phyloP scores from a whole-genome alignment of 2,329 filamentous ascomycete genomes.

The Emmonsia crescens region DNA sequence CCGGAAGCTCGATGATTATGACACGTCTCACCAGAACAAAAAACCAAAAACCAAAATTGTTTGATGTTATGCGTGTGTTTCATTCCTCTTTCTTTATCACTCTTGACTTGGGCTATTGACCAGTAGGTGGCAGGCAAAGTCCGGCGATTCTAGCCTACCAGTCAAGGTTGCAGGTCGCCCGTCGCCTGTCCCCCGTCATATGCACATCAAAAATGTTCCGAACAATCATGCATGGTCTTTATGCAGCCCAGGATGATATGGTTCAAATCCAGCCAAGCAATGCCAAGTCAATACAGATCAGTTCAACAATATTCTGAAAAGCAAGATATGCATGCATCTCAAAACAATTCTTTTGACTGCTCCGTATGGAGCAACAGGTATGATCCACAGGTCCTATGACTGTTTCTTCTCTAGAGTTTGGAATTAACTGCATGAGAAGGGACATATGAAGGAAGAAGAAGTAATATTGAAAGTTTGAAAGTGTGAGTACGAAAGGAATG shows the following conservation, averaged over 20 bases:
- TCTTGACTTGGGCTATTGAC: not conserved
- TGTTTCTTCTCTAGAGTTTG: not conserved
- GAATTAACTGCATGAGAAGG: not conserved
- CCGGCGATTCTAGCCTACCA: not conserved
- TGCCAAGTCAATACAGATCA: not conserved
- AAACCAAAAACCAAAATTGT: too few species aligned
- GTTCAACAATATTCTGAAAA: not conserved
- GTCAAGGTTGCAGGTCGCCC: not conserved
- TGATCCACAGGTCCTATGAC: not conserved
- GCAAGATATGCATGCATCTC: not conserved
- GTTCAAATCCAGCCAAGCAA: not conserved
- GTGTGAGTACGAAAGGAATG: too few species aligned
- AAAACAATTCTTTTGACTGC: not conserved
- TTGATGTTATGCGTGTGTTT: not conserved
- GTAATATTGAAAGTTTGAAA: too few species aligned
- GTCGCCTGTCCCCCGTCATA: not conserved
- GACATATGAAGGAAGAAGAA: too few species aligned
- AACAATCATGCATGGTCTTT: not conserved
- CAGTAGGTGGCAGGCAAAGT: not conserved
- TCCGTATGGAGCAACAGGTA: too few species aligned
- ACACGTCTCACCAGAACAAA: not conserved
- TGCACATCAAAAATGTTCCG: conserved; percentile 5
- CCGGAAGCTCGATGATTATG: not conserved
- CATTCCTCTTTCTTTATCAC: not conserved
- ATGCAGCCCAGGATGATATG: not conserved